These are phyloP conservation scores for Tephrocybe sp. DNA, from an alignment of 768 basidiomycete genomes.

Conservation along the genomic window DNA sequence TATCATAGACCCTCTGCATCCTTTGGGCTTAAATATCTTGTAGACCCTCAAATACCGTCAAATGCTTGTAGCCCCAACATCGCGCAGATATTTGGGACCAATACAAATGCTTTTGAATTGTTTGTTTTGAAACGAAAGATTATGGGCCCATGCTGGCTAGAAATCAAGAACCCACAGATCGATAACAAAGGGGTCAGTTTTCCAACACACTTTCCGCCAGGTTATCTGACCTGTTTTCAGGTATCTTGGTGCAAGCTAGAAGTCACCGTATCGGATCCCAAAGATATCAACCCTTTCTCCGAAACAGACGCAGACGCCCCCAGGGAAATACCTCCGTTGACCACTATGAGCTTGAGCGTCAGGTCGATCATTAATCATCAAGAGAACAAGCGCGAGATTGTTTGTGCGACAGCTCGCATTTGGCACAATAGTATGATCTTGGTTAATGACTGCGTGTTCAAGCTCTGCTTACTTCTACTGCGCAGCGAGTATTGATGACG, in stretches of 20 bases:
- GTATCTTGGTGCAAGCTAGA: conserved; percentile 98
- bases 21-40: neutral
- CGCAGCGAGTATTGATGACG: conserved; percentile 87
- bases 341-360: conserved; percentile 83
- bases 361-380: conserved; percentile 93
- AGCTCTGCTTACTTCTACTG: neutral
- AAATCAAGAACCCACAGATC: conserved; percentile 72
- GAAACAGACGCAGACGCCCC: conserved; percentile 70
- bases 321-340: conserved; percentile 84
- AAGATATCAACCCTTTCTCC: conserved; percentile 80
- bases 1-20: neutral
- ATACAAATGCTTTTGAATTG: conserved; percentile 88
- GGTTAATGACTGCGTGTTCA: neutral
- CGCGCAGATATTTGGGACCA: conserved; percentile 85
- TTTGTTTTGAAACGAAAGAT: conserved; percentile 95
- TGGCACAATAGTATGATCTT: conserved; percentile 60
- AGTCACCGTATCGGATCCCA: conserved; percentile 77
- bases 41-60: conserved; percentile 73
- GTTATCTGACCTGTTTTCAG: conserved; percentile 34
- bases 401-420: conserved; percentile 78
- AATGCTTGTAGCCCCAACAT: conserved; percentile 82
- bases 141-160: conserved; percentile 98
- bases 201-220: neutral
- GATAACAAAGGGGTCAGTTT: conserved; percentile 75
- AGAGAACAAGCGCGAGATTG: conserved; percentile 91